These are phyloP conservation scores for Paecilomyces sp. DNA, from an alignment of 2,329 filamentous ascomycete species.

Conservation along the genomic window DNA sequence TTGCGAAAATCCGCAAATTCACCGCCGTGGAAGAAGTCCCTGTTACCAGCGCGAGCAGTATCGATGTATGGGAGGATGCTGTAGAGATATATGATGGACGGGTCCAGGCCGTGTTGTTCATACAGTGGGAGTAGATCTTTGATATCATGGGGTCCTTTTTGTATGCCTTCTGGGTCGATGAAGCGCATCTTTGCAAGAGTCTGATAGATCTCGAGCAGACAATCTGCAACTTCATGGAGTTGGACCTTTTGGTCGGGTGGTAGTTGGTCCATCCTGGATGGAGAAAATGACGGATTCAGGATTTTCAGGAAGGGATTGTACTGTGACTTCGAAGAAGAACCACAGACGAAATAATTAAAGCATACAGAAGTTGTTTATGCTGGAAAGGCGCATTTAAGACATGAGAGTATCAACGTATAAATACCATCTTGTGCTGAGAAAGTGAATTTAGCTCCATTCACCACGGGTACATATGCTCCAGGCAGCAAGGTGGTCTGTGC, in stretches of 20 bases:
- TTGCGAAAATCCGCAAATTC: background rate
- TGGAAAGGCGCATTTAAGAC: background rate
- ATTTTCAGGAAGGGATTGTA: background rate
- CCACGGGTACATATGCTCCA: background rate
- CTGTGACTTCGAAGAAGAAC: background rate
- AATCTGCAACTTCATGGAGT: conserved; percentile 19
- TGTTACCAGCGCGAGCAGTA: background rate
- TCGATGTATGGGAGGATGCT: conserved; percentile 13
- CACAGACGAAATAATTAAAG: background rate
- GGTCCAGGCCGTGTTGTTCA: background rate
- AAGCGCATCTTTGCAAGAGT: conserved; percentile 21
- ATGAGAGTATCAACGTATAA: too few relatives aligned
- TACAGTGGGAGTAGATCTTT: conserved; percentile 9
- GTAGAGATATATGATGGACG: conserved; percentile 6
- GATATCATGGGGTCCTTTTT: conserved; percentile 4
- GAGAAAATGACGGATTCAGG: background rate
- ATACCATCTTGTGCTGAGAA: background rate
- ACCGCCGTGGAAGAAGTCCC: background rate
- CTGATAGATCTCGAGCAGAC: conserved; percentile 20
- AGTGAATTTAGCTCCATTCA: background rate
- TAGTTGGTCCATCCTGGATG: background rate
- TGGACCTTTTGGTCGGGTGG: background rate
- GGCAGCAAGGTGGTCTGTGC: background rate
- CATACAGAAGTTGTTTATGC: background rate
- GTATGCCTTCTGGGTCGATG: conserved; percentile 8